Evolutionary conservation across 208 protist genomes (phyloP).

Genomic region (Strigomonas culicis): DNA sequence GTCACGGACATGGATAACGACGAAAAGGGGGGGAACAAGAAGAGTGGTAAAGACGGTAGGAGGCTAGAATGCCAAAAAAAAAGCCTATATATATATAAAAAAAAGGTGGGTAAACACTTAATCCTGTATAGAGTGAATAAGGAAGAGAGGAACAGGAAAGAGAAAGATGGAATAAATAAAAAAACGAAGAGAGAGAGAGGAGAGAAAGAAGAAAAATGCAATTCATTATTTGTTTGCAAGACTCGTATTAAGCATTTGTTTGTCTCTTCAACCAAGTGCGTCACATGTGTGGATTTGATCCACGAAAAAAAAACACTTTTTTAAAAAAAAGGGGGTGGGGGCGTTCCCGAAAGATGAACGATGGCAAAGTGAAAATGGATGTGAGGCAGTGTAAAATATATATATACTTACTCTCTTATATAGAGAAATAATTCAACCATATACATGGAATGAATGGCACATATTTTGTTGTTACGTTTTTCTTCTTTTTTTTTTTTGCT

Average conservation of each 20-base stretch:
- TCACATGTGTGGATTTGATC: neutral
- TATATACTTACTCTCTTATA: too few species aligned
- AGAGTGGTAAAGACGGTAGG: neutral
- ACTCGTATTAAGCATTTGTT: too few species aligned
- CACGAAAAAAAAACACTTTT: slow-evolving; percentile 15
- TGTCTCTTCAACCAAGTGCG: neutral
- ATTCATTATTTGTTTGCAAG: slow-evolving; percentile 7
- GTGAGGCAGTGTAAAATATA: too few species aligned
- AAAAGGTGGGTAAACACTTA: slow-evolving; percentile 6
- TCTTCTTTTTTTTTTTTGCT: slow-evolving; percentile 1
- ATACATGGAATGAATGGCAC: neutral
- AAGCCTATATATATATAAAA: neutral
- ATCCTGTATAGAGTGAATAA: neutral
- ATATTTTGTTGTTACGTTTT: neutral
- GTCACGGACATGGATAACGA: neutral
- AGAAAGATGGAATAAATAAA: neutral
- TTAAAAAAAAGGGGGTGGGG: too few species aligned
- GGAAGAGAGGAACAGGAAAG: neutral
- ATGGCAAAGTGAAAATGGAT: too few species aligned
- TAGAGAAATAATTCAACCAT: too few species aligned
- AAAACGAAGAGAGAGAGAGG: slow-evolving; percentile 5
- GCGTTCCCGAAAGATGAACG: too few species aligned
- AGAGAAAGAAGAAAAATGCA: neutral
- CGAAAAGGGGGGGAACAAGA: slow-evolving; percentile 11
- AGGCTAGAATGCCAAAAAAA: neutral